phyloP scores from a whole-genome alignment of 345 rosid genomes.

The Eucalyptus sideroxylon region DNA sequence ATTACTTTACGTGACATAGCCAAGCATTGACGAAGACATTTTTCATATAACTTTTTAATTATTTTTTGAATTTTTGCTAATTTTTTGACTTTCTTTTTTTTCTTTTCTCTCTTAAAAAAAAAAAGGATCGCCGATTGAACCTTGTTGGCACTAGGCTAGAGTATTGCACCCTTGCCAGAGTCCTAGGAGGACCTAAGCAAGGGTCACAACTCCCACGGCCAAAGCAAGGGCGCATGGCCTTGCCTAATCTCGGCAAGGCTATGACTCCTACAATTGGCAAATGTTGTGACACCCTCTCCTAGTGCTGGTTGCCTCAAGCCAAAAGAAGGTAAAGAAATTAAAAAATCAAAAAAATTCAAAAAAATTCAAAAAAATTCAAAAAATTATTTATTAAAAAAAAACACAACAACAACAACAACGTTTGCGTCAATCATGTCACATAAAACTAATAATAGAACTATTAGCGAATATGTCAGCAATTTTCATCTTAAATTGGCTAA shows the following conservation, averaged over 20 bases:
- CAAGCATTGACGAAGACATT: accelerated
- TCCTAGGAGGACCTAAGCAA: too few species aligned
- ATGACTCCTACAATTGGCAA: accelerated
- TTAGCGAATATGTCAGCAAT: accelerated
- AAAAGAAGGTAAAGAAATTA: too few species aligned
- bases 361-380: too few species aligned
- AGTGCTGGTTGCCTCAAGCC: too few species aligned
- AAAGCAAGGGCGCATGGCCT: too few species aligned
- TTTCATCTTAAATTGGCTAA: accelerated
- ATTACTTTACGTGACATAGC: accelerated
- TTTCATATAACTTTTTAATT: too few species aligned
- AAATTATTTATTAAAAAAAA: too few species aligned
- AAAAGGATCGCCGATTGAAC: accelerated
- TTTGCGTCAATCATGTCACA: accelerated
- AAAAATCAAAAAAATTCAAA: too few species aligned
- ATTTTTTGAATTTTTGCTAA: too few species aligned
- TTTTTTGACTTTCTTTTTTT: accelerated
- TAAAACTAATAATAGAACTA: accelerated
- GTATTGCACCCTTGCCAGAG: too few species aligned
- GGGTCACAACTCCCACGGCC: accelerated
- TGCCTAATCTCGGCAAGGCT: accelerated
- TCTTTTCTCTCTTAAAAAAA: accelerated
- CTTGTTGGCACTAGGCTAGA: too few species aligned
- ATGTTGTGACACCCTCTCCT: accelerated
- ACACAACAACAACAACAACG: too few species aligned